Base-by-base conservation (phyloP, 306 rosid species). In the Trifolium subterraneum region DNA sequence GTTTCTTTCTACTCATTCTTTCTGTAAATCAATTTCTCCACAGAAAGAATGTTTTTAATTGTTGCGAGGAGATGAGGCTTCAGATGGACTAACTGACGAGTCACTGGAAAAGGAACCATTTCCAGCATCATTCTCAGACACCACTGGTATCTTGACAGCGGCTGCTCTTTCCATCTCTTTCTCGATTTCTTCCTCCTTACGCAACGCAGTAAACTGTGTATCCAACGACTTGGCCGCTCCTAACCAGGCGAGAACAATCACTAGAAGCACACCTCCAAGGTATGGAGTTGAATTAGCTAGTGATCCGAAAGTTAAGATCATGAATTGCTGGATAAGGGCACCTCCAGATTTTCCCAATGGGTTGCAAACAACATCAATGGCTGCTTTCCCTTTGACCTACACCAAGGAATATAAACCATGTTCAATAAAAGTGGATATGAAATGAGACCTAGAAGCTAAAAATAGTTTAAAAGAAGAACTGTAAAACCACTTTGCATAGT, bases 341-440 rank as follows among this genome's bases (percentile, higher is more conserved):
- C 99, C 99, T 3, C 99, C 99, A 18, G 98, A 95, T 58, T 95
- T 95, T 58, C 98, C 98, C 86, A 95, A 66, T 27, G 99, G 99
- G 79, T 95, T 95, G 91, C 99, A 95, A 68, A 95, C 99, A 5
- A 92, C 98, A 77, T 95, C 99, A 50, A 95, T 95, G 72, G 99
- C 99, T 1, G 99, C 99, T 89, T 95, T 95, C 15, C 99, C 99
- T 79, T 95, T 95, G 59, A 95, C 96, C 98, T 95, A 60, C 11
- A 67, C 25, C 65, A 15, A 78, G 25, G 25, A 84, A 72, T 70
- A 52, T 33, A 62, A 77, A 73, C 16, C 25, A 56, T 33, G 19
- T 71, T 65, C 23, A 80, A 68, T 64, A 59, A 20, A 54, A 29
- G 29, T 29, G 64, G 54, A 22, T 13, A 25, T 25, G 4, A n/a